Percentiles rank a stretch among this genome's conserved stretches.
Conservation (phyloP, 345 rosid genomes). For the Hibiscus mutabilis region DNA sequence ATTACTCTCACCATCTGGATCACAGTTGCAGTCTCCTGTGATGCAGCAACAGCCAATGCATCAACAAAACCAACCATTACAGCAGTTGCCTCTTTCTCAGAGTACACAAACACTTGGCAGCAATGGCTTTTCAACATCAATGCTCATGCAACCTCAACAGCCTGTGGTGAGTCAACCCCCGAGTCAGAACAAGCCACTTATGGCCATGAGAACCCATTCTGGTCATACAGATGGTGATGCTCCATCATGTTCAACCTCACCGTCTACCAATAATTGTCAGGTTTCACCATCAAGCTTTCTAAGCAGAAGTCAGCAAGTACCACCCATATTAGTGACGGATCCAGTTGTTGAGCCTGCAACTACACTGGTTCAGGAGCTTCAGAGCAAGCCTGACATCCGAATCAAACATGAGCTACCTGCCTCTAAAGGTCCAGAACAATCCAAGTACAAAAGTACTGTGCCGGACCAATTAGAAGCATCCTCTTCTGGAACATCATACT, state of each 20-base stretch:
- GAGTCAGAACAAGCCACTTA: slow-evolving; percentile 43
- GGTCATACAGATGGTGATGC: slow-evolving; percentile 78
- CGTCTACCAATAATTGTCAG: slow-evolving; percentile 85
- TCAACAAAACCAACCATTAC: slow-evolving; percentile 50
- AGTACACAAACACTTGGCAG: slow-evolving; percentile 50
- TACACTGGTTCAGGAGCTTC: slow-evolving; percentile 61
- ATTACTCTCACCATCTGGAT: slow-evolving; percentile 46
- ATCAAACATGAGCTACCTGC: slow-evolving; percentile 53
- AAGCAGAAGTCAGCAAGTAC: slow-evolving; percentile 58
- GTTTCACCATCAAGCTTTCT: slow-evolving; percentile 56
- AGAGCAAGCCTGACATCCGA: slow-evolving; percentile 49
- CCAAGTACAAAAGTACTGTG: slow-evolving; percentile 51
- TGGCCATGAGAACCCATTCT: slow-evolving; percentile 52
- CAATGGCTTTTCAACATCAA: slow-evolving; percentile 53
- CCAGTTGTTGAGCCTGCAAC: slow-evolving; percentile 44
- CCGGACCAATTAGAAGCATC: slow-evolving; percentile 87
- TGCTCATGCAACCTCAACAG: slow-evolving; percentile 50
- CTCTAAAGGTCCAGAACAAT: slow-evolving; percentile 48
- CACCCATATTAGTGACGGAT: slow-evolving; percentile 47
- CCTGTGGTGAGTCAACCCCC: slow-evolving; percentile 47
- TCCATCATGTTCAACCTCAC: slow-evolving; percentile 93
- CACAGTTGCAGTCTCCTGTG: slow-evolving; percentile 61
- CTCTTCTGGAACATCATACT: slow-evolving; percentile 88
- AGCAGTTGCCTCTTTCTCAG: slow-evolving; percentile 47
- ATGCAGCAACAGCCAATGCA: slow-evolving; percentile 47